Base-by-base conservation (phyloP, 2,329 filamentous ascomycete species). In the Mollisiaceae sp. region DNA sequence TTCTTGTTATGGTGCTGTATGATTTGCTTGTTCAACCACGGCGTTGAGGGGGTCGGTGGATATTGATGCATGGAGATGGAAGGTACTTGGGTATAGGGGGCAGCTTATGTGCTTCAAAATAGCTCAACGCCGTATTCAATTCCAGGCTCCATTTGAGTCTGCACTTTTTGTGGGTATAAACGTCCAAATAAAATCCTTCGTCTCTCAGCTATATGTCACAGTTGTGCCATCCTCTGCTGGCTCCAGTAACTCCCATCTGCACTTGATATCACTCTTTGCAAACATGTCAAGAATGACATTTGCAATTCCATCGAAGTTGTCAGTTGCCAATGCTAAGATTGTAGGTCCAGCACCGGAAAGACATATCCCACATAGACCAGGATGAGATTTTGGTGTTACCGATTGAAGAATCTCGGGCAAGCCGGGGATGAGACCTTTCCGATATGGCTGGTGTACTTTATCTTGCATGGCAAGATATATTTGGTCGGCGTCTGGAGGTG, bases 381-480 rank as follows among this genome's bases (percentile, higher is more conserved):
- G 89, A 77, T 97, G 93, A 5, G 91, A 91, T 75, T 87, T 86
- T 35, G 94, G 95, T 12, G 92, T 97, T 82, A 98, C 94, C 66
- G 91, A 94, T 77, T 93, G 88, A 60, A 99, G 88, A 62, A 99
- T 94, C 76, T 97, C 91, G 18, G 91, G 91, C 64, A 99, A 85
- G 0, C 94, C 95, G 0, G 95, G 95, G 72, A 99, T 97, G 68
- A 99, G 86, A 1, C 86, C 90, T 79, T 95, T 90, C 62, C 95
- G 90, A 82, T 99, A 98, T 52, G 93, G 95, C 79, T 99, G 95
- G 81, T 99, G 95, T 67, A 99, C 88, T 80, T 94, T 97, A 82
- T 99, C 95, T 81, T 98, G 95, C 95, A 99, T 99, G 56, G 94
- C 94, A 57, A 96, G 89, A 81, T 96, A 96, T 77, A 99, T 99